phyloP scores from a whole-genome alignment of 2,329 filamentous ascomycete genomes.

The Bipolaris oryzae region DNA sequence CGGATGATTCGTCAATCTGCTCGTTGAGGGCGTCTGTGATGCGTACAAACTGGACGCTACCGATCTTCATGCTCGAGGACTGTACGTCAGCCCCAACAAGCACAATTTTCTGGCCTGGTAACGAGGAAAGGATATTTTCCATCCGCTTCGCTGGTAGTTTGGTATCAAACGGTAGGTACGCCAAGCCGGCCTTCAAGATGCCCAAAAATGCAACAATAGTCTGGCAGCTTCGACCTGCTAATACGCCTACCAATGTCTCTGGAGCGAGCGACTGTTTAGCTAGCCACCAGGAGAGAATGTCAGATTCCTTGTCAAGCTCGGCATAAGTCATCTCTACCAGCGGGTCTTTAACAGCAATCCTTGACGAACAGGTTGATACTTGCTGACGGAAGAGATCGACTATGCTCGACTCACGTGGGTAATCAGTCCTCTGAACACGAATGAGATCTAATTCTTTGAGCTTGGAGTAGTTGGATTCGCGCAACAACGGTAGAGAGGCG shows the following conservation, averaged over 20 bases:
- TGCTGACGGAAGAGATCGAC: conserved; percentile 13
- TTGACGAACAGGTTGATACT: neutral
- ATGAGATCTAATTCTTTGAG: conserved; percentile 1
- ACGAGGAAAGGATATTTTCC: conserved; percentile 42
- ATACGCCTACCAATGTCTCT: conserved; percentile 19
- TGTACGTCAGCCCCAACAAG: conserved; percentile 21
- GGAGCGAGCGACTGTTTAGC: neutral
- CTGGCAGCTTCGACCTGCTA: conserved; percentile 23
- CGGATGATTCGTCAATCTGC: conserved; percentile 40
- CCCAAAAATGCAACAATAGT: conserved; percentile 47
- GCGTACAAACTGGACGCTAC: neutral
- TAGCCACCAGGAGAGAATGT: conserved; percentile 12
- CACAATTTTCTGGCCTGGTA: conserved; percentile 54
- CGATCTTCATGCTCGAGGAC: neutral
- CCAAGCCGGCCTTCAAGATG: conserved; percentile 49
- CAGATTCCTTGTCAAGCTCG: conserved; percentile 8
- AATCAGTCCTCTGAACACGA: neutral
- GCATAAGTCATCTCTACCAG: conserved; percentile 12
- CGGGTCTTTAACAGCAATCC: conserved; percentile 15
- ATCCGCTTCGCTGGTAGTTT: conserved; percentile 40
- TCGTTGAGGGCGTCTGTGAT: conserved; percentile 37
- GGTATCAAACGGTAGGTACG: conserved; percentile 48
- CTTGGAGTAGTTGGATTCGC: neutral
- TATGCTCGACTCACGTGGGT: conserved; percentile 5
- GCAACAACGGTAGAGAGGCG: neutral